Base-by-base conservation (phyloP, 495 filamentous ascomycete species). In the Penicillium crystallinum region DNA sequence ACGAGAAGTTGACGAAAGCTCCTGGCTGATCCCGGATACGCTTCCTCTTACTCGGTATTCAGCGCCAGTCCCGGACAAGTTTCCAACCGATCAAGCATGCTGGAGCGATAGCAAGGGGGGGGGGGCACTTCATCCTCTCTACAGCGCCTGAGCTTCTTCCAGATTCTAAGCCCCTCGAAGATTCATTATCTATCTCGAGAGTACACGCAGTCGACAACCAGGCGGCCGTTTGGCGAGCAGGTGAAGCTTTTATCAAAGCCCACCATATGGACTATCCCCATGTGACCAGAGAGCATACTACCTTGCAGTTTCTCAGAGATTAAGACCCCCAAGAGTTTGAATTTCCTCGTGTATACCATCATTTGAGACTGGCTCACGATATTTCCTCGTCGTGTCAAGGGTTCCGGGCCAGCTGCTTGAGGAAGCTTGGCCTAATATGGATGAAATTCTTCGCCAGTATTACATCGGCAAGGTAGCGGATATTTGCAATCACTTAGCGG, bases 61-160 rank as follows among this genome's bases (percentile, higher is more conserved):
- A 12, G 49, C 41, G n/a, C 34, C 46, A 40, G 33, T 15, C 53
- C 46, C 40, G 31, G 46, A 46, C 41, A 46, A 55, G 6, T 34
- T 35, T 34, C 46, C 46, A 46, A 6, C 40, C n/a, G 46, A 46
- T 23, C 23, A 27, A 55, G 46, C 27, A 43, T 46, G 39, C 53
- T 55, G 46, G 46, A 50, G 53, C 39, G 53, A 50, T 40, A 51
- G 53, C 41, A 51, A 50, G 46, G 34, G 53, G 46, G 52, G 53
- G 21, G 46, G 52, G 53, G 21, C 33, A 55, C 46, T 55, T 55
- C 41, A 6, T 8, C 40, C 53, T 55, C 41, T 55, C 46, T 11
- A 34, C 46, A 40, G 46, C 46, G 46, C 46, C 46, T 40, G 12
- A 46, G 25, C 53, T 45, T 45, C 46, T 55, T 39, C 53, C 53